Base-by-base conservation (phyloP, 1,284 basidiomycete genomes). In the Cutaneotrichosporon spelunceum region DNA sequence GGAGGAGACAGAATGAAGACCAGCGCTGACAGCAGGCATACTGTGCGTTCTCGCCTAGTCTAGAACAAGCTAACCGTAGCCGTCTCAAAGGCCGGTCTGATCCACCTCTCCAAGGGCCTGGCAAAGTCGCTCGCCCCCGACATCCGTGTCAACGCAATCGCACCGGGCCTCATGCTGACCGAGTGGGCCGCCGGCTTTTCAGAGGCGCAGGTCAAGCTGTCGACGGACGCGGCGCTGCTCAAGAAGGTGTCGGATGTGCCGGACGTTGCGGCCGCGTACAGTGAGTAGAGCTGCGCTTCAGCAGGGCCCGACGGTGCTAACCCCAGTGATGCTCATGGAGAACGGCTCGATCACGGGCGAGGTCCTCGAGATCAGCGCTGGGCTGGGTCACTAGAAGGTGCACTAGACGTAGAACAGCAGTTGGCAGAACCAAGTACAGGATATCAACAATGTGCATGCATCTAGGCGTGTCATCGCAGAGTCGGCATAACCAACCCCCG, bases 141-240 rank as follows among this genome's bases (percentile, higher is more conserved):
- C 29, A 53, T 68, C 6, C 63, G 64, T 27, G 69, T 68, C 58
- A 70, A 70, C 64, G 58, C 56, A 6, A 60, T 70, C 55, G 61
- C 67, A 6, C 66, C 69, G 1, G 69, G 69, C 19, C 54, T 70
- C 10, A 65, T 70, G 42, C 58, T 65, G 45, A 70, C 69, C 47
- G 69, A 70, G 48, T 70, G 69, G 69, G 56, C 64, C 4, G 60
- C 61, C 29, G 64, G 62, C 33, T 68, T 68, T 59, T 47, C 60
- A 4, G 49, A 61, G 5, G 67, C 61, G 39, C 59, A 63, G 48
- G 54, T 67, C 50, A 49, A 63, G 45, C 21, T 13, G 2, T 57
- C 59, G 14, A 62, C 30, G 21, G 39, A 64, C 34, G 30, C n/a
- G 13, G 58, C 58, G 6, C 47, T 57, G n/a, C 63, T 66, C 29